Base-by-base conservation (phyloP, 345 rosid species). In the Bretschneidera sinensis region DNA sequence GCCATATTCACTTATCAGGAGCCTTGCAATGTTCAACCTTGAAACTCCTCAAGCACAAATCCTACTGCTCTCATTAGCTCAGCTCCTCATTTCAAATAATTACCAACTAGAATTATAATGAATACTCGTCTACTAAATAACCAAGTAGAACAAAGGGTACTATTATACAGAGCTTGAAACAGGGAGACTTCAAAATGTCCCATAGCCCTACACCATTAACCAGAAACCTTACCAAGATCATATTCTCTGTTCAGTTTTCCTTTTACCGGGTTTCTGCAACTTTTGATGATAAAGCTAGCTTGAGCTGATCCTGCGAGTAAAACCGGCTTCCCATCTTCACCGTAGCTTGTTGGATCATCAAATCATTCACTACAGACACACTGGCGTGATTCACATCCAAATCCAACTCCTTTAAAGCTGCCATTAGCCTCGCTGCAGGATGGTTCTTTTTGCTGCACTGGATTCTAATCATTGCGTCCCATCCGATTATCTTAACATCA, bases 271-370 rank as follows among this genome's bases (percentile, higher is more conserved):
- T 28, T 48, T 74, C 85, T 15, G 88, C 86, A 35, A 89, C 74
- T 79, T 82, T 92, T 82, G 81, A 73, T 67, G 71, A 58, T 31
- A 92, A 64, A 39, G 82, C 83, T 51, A 62, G 25, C 81, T 74
- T 81, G 52, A 92, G 97, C 77, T 92, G 96, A 28, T 92, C 96
- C 47, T 77, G 97, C 0, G 94, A 77, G 77, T 83, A 92, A 63
- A 80, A 71, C 62, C 80, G 84, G 55, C 77, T 79, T 18, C 88
- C 91, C 92, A 92, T 92, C 74, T 85, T 89, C 53, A 92, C 98
- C 0, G 96, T 87, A 1, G 98, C 98, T 82, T 92, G 97, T 52
- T 87, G 98, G 68, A 92, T 92, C 97, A 89, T 92, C 74, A 92
- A 64, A 63, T 89, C 98, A 59, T 92, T 87, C 71, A 87, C 83